Base-by-base conservation (phyloP, 2,329 filamentous ascomycete species). In the Emmonsiellopsis sp. region DNA sequence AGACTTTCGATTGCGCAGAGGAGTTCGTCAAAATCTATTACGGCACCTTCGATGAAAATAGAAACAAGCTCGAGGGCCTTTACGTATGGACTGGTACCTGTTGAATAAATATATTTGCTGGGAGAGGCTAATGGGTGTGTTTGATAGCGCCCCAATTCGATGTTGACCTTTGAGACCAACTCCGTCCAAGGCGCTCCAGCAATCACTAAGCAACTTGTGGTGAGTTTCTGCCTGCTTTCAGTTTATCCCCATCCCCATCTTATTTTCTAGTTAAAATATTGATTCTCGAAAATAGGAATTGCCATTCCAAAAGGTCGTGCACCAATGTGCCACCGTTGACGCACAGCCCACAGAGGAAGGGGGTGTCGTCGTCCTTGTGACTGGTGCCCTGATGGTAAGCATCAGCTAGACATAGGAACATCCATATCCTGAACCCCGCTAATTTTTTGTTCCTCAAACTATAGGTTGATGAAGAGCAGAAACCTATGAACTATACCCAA, bases 1-100 rank as follows among this genome's bases (percentile, higher is more conserved):
- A 74, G 70, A 78, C 74, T 78, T 78, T 75, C 78, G 76, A 75
- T 78, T 78, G 75, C 55, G 65, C 67, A 96, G 91, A 85, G 71
- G 82, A 94, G 75, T 96, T 97, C 74, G 85, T 92, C 61, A 69
- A 84, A 57, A 92, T 86, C 79, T 97, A 96, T 83, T 96, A 95
- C 81, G 78, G 85, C 66, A 85, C 84, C 56, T 95, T 96, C 74
- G 90, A 95, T 70, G 59, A 67, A 57, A 79, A 91, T 73, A 85
- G 90, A 65, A 73, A 73, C 53, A 64, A 69, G 50, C 80, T 96
- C 43, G 73, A 71, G 11, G 66, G 74, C 57, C 88, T 96, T 76
- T 97, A 96, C 78, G 92, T 95, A 82, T 53, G 26, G 20, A 13
- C 34, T 31, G 47, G 5, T 4, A 34, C 9, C 15, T 7, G 20